Evolutionary conservation across 2,329 filamentous ascomycete genomes (phyloP), one percentile per base, ranked within the genome.

Genomic region (Penicillium brevicompactum): DNA sequence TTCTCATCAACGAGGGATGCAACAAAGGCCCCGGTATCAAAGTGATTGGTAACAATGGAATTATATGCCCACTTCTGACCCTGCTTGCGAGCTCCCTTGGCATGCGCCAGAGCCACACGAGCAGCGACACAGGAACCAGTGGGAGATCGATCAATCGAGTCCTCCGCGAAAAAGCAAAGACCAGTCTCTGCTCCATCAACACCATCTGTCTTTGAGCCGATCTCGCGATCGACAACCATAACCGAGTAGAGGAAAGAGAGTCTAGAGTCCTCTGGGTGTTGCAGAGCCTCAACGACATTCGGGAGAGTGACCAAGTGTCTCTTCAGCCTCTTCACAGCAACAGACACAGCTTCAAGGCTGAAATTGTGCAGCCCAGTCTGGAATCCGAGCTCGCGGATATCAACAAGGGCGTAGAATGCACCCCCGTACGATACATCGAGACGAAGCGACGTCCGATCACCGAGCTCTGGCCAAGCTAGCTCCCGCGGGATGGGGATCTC

Each of bases 91-190:
- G 11, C 57, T 10, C 0, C 66, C 67, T 51, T 73, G 70, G 67
- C 65, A 60, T 73, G 58, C 14, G 73, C 73, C 7, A 74, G 61
- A 7, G 73, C 72, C 56, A 73, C 65, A 3, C 74, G 65, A 4
- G 74, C 74, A 7, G 70, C 66, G 8, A 76, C 74, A 49, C 70
- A 75, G 13, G 68, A 67, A 2, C 74, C 74, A 9, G 73, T 76
- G 1, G 68, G 72, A 48, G 74, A 72, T 16, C 78, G 72, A 61
- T 84, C 80, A 41, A 82, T 74, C 56, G 80, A 75, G 49, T 76
- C 73, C 27, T 79, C 73, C 0, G 76, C 77, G 56, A 80, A 77
- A 65, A 75, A 76, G 60, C 76, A 80, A 0, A 79, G 55, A 0
- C 78, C 78, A 0, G 73, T 74, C 57, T 80, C 79, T 8, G 68